These are phyloP conservation scores for Chloroidium sp. DNA, from an alignment of 163 green algal genomes.

Conservation along the genomic window DNA sequence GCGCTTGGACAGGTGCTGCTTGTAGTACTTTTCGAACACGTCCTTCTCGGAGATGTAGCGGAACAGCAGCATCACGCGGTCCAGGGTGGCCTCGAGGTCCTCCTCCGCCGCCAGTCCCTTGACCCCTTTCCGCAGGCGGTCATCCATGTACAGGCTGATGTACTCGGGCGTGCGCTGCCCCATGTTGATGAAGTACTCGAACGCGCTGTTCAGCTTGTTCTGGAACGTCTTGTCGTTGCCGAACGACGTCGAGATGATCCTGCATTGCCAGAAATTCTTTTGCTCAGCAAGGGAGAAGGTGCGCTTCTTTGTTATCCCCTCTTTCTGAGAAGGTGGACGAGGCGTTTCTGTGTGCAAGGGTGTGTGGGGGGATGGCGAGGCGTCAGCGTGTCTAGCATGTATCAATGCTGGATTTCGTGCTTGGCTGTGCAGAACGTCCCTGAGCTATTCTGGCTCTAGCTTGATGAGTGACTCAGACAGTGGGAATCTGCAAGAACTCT, in stretches of 20 bases:
- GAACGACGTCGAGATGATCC: constrained; percentile 70
- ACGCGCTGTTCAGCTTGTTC: constrained; percentile 79
- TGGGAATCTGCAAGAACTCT: too few relatives aligned
- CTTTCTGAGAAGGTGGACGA: too few relatives aligned
- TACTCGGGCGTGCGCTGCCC: constrained; percentile 84
- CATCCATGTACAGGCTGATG: constrained; percentile 96
- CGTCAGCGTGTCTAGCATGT: too few relatives aligned
- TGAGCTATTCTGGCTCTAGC: too few relatives aligned
- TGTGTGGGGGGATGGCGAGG: too few relatives aligned
- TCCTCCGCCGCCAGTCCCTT: constrained; percentile 58
- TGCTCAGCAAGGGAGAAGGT: too few relatives aligned
- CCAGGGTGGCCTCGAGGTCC: constrained; percentile 81
- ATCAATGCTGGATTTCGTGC: too few relatives aligned
- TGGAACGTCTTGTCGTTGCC: constrained; percentile 85
- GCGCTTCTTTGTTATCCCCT: too few relatives aligned
- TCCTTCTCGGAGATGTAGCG: constrained; percentile 97
- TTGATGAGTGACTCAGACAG: too few relatives aligned
- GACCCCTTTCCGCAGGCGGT: constrained; percentile 64
- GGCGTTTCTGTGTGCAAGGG: too few relatives aligned
- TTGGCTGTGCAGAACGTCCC: too few relatives aligned
- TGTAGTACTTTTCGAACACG: constrained; percentile 99
- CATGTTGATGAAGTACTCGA: constrained; percentile 93
- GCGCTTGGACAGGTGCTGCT: constrained; percentile 94
- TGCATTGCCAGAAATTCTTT: neutral
- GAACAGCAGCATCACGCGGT: constrained; percentile 92